Evolutionary conservation across 768 basidiomycete species (phyloP).

Genomic region (Hortiboletus flavorubellus): DNA sequence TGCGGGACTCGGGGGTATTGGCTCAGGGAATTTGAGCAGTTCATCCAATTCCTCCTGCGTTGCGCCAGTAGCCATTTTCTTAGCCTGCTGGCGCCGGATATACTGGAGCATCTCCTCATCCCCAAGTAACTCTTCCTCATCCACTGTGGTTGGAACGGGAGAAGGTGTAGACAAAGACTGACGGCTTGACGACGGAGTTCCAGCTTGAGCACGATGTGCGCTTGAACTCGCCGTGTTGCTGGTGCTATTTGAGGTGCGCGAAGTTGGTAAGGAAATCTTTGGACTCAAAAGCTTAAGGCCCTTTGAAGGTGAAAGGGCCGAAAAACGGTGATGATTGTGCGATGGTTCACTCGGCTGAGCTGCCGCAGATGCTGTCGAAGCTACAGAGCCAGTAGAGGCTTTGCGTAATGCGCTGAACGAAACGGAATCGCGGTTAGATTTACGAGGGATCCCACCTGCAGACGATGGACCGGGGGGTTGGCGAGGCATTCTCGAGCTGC

Average conservation of each 20-base stretch:
- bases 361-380: slow-evolving; percentile 57
- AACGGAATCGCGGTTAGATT: slow-evolving; percentile 73
- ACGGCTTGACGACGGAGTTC: slow-evolving; percentile 66
- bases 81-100: slow-evolving; percentile 84
- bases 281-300: slow-evolving; percentile 78
- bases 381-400: slow-evolving; percentile 77
- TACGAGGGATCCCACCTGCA: slow-evolving; percentile 53
- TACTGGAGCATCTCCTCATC: slow-evolving; percentile 98
- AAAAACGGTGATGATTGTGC: slow-evolving; percentile 62
- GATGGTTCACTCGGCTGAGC: slow-evolving; percentile 39
- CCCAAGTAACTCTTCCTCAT: slow-evolving; percentile 83
- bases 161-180: slow-evolving; percentile 83
- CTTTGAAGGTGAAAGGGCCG: slow-evolving; percentile 82
- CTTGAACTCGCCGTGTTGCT: slow-evolving; percentile 35
- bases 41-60: slow-evolving; percentile 86
- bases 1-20: slow-evolving; percentile 64
- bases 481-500: slow-evolving; percentile 59
- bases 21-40: slow-evolving; percentile 90
- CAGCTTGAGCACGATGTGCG: slow-evolving; percentile 50
- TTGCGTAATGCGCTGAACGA: slow-evolving; percentile 78
- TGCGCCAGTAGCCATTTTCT: slow-evolving; percentile 79
- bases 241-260: slow-evolving; percentile 49
- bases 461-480: slow-evolving; percentile 51
- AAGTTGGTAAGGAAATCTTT: slow-evolving; percentile 61
- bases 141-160: slow-evolving; percentile 69